Conservation (phyloP, 768 basidiomycete species). For the Pleurotus tuoliensis region DNA sequence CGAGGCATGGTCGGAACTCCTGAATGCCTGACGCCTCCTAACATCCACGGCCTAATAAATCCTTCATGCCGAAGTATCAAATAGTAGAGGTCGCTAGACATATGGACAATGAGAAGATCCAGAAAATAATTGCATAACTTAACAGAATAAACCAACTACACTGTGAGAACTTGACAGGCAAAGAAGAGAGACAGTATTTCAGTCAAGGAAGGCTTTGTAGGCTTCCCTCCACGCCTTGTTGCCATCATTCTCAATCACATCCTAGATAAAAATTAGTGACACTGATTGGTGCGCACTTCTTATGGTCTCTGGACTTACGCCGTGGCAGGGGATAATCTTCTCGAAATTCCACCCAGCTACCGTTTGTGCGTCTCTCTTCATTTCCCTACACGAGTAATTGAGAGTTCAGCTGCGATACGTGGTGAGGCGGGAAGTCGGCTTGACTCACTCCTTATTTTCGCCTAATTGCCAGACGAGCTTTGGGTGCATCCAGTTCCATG, state of each 20-base stretch:
- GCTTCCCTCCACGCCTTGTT: slow-evolving; percentile 51
- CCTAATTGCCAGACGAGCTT: slow-evolving; percentile 29
- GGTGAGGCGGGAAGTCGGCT: too few species aligned
- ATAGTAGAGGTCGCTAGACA: too few species aligned
- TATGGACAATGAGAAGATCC: too few species aligned
- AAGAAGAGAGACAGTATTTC: not conserved
- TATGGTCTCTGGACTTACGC: slow-evolving; percentile 24
- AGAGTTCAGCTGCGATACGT: not conserved
- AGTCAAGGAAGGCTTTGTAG: slow-evolving; percentile 27
- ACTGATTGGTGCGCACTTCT: not conserved
- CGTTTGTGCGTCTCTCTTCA: slow-evolving; percentile 59
- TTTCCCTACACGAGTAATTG: slow-evolving; percentile 30
- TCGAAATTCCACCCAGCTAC: slow-evolving; percentile 75
- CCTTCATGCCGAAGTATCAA: too few species aligned
- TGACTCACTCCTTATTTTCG: slow-evolving; percentile 35
- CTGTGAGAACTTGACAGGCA: too few species aligned
- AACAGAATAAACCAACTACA: too few species aligned
- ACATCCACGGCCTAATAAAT: too few species aligned
- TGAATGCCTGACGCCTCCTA: too few species aligned
- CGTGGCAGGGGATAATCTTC: slow-evolving; percentile 71
- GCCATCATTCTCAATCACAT: slow-evolving; percentile 60
- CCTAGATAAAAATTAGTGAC: slow-evolving; percentile 20
- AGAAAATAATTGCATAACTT: too few species aligned
- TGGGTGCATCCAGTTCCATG: slow-evolving; percentile 31
- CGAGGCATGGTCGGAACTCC: too few species aligned